Base-by-base conservation (phyloP, 2,329 filamentous ascomycete genomes). In the Arachnomyces sp. region DNA sequence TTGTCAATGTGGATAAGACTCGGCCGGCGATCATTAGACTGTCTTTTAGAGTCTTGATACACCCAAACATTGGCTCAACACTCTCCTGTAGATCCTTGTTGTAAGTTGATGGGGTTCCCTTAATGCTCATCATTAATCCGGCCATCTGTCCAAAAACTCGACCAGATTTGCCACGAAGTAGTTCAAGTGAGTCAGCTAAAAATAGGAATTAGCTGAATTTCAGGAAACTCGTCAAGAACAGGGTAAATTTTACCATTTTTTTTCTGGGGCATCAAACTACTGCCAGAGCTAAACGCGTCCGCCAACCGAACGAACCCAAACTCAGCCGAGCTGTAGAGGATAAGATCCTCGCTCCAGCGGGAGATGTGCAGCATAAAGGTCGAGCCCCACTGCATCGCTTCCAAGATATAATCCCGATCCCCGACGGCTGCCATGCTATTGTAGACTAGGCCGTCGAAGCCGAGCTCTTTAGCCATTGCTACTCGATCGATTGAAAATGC, bases 21-120 rank as follows among this genome's bases (percentile, higher is more conserved):
- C 88, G 84, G 16, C 83, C 84, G 18, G 84, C 84, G 52, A 94
- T 94, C 61, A 82, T 79, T 40, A 93, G 74, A 56, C 82, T 87
- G 68, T 93, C 83, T 42, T 75, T 32, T 46, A 92, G 73, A 4
- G 85, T 90, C 73, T 88, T 84, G 63, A 89, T 76, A 59, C 81
- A 77, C 61, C 93, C 85, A 36, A 94, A 76, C 66, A 94, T 78
- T n/a, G 83, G 82, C 70, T 93, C 83, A 46, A 85, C 81, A 43
- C 78, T 82, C 66, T 94, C 87, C 64, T 94, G 86, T n/a, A 93
- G 65, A 61, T 94, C 86, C 66, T 93, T 94, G 71, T 93, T 90
- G 71, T 93, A 93, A 2, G 83, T 87, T 32, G 76, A 83, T 2
- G 85, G 84, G 18, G 92, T 75, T 41, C 82, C 82, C 63, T 83